Conservation (phyloP, 106 monocot genomes). For the Allium cepa region DNA sequence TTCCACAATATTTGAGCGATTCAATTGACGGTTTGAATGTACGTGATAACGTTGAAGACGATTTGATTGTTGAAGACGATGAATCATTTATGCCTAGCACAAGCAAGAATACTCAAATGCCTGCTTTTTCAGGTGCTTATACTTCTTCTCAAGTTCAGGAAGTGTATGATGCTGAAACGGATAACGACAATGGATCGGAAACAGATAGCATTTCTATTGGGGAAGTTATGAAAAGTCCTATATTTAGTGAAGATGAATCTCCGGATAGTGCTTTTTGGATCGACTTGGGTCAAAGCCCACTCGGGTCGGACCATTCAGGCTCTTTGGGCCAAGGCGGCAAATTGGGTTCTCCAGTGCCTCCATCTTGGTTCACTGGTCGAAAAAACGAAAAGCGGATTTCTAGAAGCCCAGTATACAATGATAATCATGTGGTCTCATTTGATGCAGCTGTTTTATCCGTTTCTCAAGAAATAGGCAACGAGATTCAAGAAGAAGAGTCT, state of each 20-base stretch:
- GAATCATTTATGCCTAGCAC: conserved; percentile 23
- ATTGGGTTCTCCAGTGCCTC: conserved; percentile 55
- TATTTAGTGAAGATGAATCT: conserved; percentile 85
- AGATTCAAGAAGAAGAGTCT: conserved; percentile 76
- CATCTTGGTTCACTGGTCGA: conserved; percentile 56
- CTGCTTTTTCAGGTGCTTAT: conserved; percentile 83
- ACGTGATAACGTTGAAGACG: conserved; percentile 44
- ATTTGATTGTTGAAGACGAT: conserved; percentile 24
- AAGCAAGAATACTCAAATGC: conserved; percentile 42
- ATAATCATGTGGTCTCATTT: conserved; percentile 60
- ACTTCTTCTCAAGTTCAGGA: conserved; percentile 70
- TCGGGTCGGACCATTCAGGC: conserved; percentile 47
- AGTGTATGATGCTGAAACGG: conserved; percentile 67
- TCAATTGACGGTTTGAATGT: conserved; percentile 61
- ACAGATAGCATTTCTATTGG: conserved; percentile 73
- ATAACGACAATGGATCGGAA: conserved; percentile 75
- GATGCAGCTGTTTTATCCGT: conserved; percentile 85
- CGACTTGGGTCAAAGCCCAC: conserved; percentile 83
- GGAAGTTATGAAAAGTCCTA: conserved; percentile 90
- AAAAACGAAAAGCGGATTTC: conserved; percentile 41
- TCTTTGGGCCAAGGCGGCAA: conserved; percentile 43
- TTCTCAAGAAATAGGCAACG: conserved; percentile 49
- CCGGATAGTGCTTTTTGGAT: conserved; percentile 85
- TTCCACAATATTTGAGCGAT: conserved; percentile 82
- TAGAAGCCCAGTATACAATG: conserved; percentile 42